phyloP scores from a whole-genome alignment of 257 asterid species.

The Petunia secreta region DNA sequence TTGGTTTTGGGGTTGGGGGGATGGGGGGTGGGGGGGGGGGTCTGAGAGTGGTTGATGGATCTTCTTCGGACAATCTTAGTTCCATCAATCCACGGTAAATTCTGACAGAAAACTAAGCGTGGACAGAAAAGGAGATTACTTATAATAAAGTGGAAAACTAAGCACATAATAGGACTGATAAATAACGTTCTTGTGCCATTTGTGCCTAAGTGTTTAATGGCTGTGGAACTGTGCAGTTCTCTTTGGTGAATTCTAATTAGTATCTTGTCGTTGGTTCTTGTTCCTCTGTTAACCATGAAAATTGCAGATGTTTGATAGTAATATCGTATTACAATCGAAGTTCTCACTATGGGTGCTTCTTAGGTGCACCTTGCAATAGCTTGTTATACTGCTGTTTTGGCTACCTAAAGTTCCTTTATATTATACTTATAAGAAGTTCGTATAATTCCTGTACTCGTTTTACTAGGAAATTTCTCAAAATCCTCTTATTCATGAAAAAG shows the following conservation, averaged over 20 bases:
- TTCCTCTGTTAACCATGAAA: conserved; percentile 10
- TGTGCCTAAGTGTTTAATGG: background rate
- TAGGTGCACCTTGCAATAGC: background rate
- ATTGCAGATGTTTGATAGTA: background rate
- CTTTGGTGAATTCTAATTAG: background rate
- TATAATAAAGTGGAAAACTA: background rate
- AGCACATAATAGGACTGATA: background rate
- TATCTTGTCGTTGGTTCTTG: background rate
- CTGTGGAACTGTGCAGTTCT: background rate
- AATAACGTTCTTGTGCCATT: background rate
- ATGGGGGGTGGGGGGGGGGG: background rate
- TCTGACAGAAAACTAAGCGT: background rate
- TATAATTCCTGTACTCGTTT: background rate
- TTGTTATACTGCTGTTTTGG: background rate
- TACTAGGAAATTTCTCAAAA: conserved; percentile 20
- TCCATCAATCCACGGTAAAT: background rate
- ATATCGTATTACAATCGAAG: background rate
- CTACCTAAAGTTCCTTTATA: background rate
- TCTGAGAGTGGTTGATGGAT: background rate
- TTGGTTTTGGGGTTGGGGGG: background rate
- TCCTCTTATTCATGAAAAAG: background rate
- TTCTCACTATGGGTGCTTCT: background rate
- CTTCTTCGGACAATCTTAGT: background rate
- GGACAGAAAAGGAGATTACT: conserved; percentile 4
- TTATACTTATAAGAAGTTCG: background rate